Percentiles rank a stretch among this genome's conserved stretches.
Conservation (phyloP, 225 moss, liverwort and hornwort species). For the Straminergon stramineum region DNA sequence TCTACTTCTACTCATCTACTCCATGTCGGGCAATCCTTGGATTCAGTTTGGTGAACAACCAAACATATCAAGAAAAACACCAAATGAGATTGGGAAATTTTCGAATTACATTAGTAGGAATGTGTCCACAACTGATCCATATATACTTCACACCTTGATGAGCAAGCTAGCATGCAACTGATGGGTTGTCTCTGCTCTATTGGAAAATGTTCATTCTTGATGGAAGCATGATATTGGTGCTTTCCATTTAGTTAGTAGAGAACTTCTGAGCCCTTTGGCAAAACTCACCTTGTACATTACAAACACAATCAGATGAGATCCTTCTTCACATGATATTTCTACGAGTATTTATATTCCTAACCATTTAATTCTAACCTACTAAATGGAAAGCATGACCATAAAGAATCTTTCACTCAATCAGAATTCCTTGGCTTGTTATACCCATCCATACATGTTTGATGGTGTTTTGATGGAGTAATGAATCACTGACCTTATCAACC, state of each 20-base stretch:
- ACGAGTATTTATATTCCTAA: background rate
- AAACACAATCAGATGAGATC: background rate
- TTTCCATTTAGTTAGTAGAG: conserved; percentile 17
- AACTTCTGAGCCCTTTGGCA: conserved; percentile 14
- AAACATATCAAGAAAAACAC: background rate
- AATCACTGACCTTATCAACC: conserved; percentile 65
- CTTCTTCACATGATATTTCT: background rate
- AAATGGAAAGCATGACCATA: background rate
- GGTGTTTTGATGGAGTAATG: background rate
- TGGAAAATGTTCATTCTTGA: conserved; percentile 34
- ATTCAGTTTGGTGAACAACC: background rate
- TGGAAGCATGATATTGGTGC: conserved; percentile 47
- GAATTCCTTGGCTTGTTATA: background rate
- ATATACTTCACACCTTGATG: background rate
- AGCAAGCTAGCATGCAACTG: background rate
- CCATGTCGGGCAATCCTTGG: background rate
- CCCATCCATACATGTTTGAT: background rate
- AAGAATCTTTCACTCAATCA: background rate
- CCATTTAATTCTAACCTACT: background rate
- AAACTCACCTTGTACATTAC: background rate
- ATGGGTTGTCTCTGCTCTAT: conserved; percentile 2
- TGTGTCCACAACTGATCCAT: background rate
- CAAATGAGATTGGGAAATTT: background rate
- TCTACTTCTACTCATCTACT: too few species aligned
- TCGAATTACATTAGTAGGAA: background rate